These are phyloP conservation scores for Xylaria longipes DNA, from an alignment of 495 filamentous ascomycete genomes.

Conservation along the genomic window DNA sequence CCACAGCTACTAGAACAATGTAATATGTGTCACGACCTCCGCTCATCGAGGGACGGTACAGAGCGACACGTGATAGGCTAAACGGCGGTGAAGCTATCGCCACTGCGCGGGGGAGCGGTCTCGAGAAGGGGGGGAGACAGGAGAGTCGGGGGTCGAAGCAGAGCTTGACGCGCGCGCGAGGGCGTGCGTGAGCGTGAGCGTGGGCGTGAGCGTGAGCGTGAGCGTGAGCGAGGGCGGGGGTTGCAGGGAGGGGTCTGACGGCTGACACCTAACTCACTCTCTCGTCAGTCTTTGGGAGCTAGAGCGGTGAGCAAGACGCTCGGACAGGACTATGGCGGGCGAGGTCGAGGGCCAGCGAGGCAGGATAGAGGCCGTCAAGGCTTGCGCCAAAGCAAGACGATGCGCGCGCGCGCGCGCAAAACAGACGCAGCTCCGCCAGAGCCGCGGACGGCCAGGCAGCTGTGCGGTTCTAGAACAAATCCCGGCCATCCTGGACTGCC, in stretches of 20 bases:
- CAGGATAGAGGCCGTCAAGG: not conserved
- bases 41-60: not conserved
- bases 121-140: not conserved
- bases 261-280: constrained; percentile 3
- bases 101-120: not conserved
- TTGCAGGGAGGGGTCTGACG: not conserved
- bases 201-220: not conserved
- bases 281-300: constrained; percentile 1
- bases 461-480: constrained; percentile 3
- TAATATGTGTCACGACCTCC: not conserved
- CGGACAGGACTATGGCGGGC: not conserved
- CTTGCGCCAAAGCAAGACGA: not conserved
- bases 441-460: not conserved
- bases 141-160: not conserved
- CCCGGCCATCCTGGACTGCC: not conserved
- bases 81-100: not conserved
- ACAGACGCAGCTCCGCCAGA: not conserved
- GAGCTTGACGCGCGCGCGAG: not conserved
- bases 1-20: not conserved
- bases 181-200: not conserved
- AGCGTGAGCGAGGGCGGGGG: not conserved
- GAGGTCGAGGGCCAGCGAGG: not conserved
- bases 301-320: not conserved
- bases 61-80: not conserved
- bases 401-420: not conserved